These are phyloP conservation scores for Esteya vermicola DNA, from an alignment of 2,329 filamentous ascomycete species.

Conservation along the genomic window DNA sequence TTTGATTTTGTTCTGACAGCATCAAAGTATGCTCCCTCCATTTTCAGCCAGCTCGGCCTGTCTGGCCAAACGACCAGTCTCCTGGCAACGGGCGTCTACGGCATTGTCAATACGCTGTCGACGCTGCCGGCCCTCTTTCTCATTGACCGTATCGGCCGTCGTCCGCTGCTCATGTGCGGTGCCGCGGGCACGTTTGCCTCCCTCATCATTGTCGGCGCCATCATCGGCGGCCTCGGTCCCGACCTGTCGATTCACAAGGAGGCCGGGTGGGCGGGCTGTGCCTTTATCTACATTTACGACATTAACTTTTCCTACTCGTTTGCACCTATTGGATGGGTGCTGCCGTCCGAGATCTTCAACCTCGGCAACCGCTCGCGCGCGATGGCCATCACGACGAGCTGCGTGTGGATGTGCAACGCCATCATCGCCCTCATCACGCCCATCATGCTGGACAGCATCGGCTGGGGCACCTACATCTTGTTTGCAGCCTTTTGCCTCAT, in stretches of 20 bases:
- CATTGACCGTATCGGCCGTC: neutral
- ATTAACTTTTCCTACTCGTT: neutral
- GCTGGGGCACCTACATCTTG: slow-evolving; percentile 3
- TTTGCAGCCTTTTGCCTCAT: slow-evolving; percentile 1
- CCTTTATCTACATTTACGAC: neutral
- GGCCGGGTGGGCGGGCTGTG: neutral
- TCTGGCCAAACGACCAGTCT: neutral
- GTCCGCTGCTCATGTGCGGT: neutral
- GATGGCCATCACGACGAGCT: neutral
- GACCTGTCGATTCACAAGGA: neutral
- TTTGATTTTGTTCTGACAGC: neutral
- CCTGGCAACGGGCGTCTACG: neutral
- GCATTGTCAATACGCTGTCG: neutral
- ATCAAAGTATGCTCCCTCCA: neutral
- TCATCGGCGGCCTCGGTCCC: neutral
- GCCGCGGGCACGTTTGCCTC: neutral
- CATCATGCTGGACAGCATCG: neutral
- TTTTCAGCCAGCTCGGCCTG: neutral
- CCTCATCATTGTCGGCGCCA: neutral
- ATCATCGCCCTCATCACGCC: neutral
- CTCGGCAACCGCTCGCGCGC: neutral
- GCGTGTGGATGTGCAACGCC: slow-evolving; percentile 1
- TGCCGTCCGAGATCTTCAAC: slow-evolving; percentile 1
- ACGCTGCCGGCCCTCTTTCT: neutral
- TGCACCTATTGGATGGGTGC: neutral